Evolutionary conservation across 805 yeast genomes (phyloP), one percentile per base, ranked within the genome.

Genomic region (Candida parachauliodes): DNA sequence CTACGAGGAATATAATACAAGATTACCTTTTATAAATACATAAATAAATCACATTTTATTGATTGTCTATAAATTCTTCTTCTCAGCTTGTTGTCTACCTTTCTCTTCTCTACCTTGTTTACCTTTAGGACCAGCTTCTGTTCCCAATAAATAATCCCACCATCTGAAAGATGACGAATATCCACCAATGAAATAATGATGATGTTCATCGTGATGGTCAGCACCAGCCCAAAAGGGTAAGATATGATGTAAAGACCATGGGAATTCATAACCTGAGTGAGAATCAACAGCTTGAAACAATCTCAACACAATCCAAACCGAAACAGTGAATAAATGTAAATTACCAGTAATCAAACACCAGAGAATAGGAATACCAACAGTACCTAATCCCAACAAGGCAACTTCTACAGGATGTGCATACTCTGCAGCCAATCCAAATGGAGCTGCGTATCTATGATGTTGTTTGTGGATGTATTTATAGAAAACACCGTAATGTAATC

Each of bases 161-260:
- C 78, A 74, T 52, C 79, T 70, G 59, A 76, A 76, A 19, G 75
- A 65, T 28, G 77, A 70, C 18, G 81, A 77, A 47, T 76, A 76
- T 49, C 72, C 72, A 14, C 82, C 82, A 42, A 76, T 74, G 46
- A 76, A 76, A 52, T 70, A 72, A 48, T 75, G 82, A 46, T 76
- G 82, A 46, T 76, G 82, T 42, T 70, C 67, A 49, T 76, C 82
- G 49, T 76, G 82, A 49, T 76, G 82, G 40, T 72, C 79, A 26
- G 81, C 81, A 22, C 81, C 82, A 8, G 82, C 81, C 82, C 82
- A 76, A 56, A 76, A 68, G 29, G 82, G 82, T n/a, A 76, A 36
- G 51, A 74, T 62, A 40, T 74, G 55, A 52, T 76, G 74, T 50
- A 76, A 63, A 1, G 80, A 75, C 77, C 77, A 74, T 3, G 82